phyloP scores from a whole-genome alignment of 2,329 filamentous ascomycete genomes.

The Stylonectria norvegica region DNA sequence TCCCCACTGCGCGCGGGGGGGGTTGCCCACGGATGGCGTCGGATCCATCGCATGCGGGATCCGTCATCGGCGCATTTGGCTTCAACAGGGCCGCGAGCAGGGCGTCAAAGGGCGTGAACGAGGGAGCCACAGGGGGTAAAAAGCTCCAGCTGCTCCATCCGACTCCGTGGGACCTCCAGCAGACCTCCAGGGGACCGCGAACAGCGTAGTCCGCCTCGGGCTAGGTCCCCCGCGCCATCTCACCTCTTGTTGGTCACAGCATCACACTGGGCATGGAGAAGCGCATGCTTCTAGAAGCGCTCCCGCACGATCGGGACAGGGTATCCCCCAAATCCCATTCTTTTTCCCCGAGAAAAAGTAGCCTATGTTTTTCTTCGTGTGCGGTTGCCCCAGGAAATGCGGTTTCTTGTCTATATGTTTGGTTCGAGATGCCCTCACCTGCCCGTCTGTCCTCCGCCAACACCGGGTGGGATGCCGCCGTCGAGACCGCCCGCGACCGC shows the following conservation, averaged over 20 bases:
- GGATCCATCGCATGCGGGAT: not conserved
- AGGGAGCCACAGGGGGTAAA: not conserved
- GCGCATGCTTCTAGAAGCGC: constrained; percentile 11
- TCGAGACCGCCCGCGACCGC: constrained; percentile 4
- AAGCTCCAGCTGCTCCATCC: not conserved
- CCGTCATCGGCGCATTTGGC: not conserved
- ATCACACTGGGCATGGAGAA: too few species aligned
- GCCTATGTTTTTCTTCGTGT: constrained; percentile 28
- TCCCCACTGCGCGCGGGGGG: too few species aligned
- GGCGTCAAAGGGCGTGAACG: not conserved
- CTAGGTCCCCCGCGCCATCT: not conserved
- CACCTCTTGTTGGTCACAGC: not conserved
- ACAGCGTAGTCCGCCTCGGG: too few species aligned
- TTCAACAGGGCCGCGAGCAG: not conserved
- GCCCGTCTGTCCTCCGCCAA: constrained; percentile 14
- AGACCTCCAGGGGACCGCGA: too few species aligned
- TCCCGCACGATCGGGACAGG: constrained; percentile 8
- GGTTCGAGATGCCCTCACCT: not conserved
- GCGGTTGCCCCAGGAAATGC: constrained; percentile 11
- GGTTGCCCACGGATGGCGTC: too few species aligned
- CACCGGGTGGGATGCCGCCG: constrained; percentile 20
- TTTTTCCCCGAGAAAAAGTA: constrained; percentile 12
- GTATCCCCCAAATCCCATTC: not conserved
- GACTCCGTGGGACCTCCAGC: too few species aligned
- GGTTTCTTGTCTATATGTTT: not conserved